These are phyloP conservation scores for Penicillium hordei DNA, from an alignment of 2,329 filamentous ascomycete genomes.

Conservation along the genomic window DNA sequence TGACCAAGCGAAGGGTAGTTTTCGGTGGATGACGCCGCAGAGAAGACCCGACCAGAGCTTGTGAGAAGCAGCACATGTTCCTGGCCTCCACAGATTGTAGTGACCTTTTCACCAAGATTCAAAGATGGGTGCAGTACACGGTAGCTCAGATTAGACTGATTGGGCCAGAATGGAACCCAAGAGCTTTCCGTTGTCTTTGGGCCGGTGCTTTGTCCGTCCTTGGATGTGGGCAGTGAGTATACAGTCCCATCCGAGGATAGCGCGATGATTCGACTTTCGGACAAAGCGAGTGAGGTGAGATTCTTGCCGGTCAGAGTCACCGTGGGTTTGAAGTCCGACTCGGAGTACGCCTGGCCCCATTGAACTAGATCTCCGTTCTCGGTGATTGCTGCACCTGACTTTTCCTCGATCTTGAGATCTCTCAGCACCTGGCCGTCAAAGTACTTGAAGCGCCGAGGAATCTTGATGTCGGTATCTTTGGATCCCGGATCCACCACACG, in stretches of 20 bases:
- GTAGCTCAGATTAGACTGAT: slow-evolving; percentile 63
- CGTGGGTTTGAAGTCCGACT: slow-evolving; percentile 61
- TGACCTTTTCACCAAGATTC: slow-evolving; percentile 69
- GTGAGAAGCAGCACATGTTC: slow-evolving; percentile 88
- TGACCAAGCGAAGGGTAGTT: slow-evolving; percentile 81
- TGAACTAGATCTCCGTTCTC: slow-evolving; percentile 87
- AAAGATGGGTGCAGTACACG: slow-evolving; percentile 69
- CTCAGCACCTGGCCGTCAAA: slow-evolving; percentile 83
- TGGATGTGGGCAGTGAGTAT: slow-evolving; percentile 79
- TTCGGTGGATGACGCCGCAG: slow-evolving; percentile 76
- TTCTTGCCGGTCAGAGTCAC: slow-evolving; percentile 79
- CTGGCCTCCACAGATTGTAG: slow-evolving; percentile 71
- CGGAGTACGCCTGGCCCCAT: slow-evolving; percentile 80
- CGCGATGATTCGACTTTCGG: slow-evolving; percentile 78
- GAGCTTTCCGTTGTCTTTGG: slow-evolving; percentile 63
- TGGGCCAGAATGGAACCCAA: slow-evolving; percentile 75
- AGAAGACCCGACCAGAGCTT: slow-evolving; percentile 80
- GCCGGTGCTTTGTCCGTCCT: slow-evolving; percentile 66
- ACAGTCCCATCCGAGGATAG: slow-evolving; percentile 72
- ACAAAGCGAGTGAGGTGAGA: slow-evolving; percentile 72
- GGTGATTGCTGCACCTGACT: slow-evolving; percentile 81
- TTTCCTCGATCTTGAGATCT: slow-evolving; percentile 79
- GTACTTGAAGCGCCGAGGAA: slow-evolving; percentile 71
- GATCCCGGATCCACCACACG: slow-evolving; percentile 83
- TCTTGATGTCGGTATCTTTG: slow-evolving; percentile 74